Percentiles rank a stretch among this genome's conserved stretches.
Conservation (phyloP, 2,329 filamentous ascomycete genomes). For the Alternaria atra region DNA sequence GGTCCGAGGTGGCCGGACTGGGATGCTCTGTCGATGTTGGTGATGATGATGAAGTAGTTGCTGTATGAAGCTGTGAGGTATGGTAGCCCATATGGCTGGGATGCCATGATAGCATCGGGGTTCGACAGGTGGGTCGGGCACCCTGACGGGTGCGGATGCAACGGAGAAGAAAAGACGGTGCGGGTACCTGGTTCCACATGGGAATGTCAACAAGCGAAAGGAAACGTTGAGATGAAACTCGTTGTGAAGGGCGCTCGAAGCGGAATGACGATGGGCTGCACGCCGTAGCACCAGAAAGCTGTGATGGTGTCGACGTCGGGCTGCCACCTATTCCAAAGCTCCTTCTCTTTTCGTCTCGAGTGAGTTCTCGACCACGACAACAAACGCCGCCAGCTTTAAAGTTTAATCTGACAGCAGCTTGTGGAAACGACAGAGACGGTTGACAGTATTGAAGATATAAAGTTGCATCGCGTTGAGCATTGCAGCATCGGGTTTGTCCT, state of each 20-base stretch:
- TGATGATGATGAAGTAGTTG: neutral
- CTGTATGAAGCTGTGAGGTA: neutral
- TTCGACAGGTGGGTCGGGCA: neutral
- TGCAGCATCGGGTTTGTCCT: conserved; percentile 9
- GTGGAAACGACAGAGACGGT: neutral
- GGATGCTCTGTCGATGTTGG: conserved; percentile 55
- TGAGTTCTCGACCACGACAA: conserved; percentile 1
- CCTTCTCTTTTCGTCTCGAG: conserved; percentile 7
- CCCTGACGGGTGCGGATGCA: conserved; percentile 1
- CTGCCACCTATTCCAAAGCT: neutral
- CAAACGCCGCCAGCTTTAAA: neutral
- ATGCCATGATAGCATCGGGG: neutral
- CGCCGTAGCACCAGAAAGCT: conserved; percentile 21
- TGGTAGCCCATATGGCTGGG: conserved; percentile 1
- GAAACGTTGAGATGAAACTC: neutral
- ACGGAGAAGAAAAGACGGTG: neutral
- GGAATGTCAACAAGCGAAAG: neutral
- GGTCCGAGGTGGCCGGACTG: conserved; percentile 58
- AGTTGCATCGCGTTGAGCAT: neutral
- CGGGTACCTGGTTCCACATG: conserved; percentile 2
- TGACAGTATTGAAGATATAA: neutral
- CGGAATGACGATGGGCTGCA: conserved; percentile 28
- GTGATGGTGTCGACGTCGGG: neutral
- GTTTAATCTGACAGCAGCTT: neutral
- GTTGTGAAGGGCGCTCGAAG: neutral